A percentile compares a stretch with the other conserved stretches of the same genome.
phyloP scores from a whole-genome alignment of 345 rosid species.

The Rhizophora apiculata region DNA sequence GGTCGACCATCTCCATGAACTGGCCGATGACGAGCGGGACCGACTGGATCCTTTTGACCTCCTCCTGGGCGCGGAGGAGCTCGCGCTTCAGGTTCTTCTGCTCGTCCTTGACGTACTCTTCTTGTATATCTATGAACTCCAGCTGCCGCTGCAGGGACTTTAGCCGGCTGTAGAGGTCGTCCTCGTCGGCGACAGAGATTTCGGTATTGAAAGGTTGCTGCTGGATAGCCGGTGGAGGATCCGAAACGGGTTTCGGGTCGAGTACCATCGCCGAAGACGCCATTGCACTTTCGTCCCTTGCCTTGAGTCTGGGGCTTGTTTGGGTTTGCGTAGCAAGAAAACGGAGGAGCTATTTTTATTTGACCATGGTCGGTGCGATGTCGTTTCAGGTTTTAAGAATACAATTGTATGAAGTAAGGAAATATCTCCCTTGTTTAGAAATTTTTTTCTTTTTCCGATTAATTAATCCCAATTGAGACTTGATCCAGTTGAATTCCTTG shows the following conservation, averaged over 20 bases:
- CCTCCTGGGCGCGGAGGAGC: slow-evolving; percentile 89
- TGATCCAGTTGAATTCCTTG: no score
- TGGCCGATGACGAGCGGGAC: slow-evolving; percentile 96
- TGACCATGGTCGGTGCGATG: not conserved
- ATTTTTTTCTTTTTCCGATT: no score
- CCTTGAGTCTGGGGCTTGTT: not conserved
- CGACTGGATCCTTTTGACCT: slow-evolving; percentile 95
- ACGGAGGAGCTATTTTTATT: not conserved
- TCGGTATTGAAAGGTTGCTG: slow-evolving; percentile 1
- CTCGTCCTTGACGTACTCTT: slow-evolving; percentile 96
- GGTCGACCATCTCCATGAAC: slow-evolving; percentile 99
- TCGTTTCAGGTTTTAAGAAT: not conserved
- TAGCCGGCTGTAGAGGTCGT: slow-evolving; percentile 75
- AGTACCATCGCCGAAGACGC: slow-evolving; percentile 53
- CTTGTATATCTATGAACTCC: slow-evolving; percentile 91
- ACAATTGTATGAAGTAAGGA: no score
- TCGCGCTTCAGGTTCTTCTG: slow-evolving; percentile 91
- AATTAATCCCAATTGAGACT: no score
- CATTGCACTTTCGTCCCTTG: slow-evolving; percentile 23
- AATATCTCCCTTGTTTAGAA: no score
- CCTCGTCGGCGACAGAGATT: slow-evolving; percentile 48
- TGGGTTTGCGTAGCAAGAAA: not conserved
- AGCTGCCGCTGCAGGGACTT: slow-evolving; percentile 78
- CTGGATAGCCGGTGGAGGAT: slow-evolving; percentile 26
- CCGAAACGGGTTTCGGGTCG: slow-evolving; percentile 47